These are phyloP conservation scores for Acer negundo DNA, from an alignment of 345 rosid genomes.

Conservation along the genomic window DNA sequence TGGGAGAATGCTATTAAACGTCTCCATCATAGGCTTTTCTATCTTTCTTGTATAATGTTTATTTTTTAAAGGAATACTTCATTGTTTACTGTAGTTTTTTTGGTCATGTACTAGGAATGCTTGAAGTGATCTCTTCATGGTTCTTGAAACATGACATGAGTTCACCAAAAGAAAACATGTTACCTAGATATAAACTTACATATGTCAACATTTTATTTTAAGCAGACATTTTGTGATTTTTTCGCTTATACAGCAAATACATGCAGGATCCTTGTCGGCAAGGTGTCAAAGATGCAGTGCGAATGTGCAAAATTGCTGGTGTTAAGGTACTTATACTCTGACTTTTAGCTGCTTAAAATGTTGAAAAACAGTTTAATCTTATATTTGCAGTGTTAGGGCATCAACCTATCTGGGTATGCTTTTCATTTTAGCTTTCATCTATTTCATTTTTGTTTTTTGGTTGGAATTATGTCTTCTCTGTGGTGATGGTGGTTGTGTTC, in stretches of 20 bases:
- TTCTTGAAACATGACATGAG: neutral
- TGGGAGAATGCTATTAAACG: neutral
- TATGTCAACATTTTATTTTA: neutral
- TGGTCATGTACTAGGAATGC: neutral
- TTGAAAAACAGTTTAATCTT: neutral
- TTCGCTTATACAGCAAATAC: slow-evolving; percentile 12
- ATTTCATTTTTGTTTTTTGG: neutral
- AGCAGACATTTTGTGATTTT: neutral
- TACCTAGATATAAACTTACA: neutral
- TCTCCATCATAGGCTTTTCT: neutral
- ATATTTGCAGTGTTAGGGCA: neutral
- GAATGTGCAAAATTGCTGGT: slow-evolving; percentile 79
- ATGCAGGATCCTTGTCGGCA: slow-evolving; percentile 95
- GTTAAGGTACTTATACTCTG: slow-evolving; percentile 63
- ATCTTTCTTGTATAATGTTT: neutral
- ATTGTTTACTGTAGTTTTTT: slow-evolving; percentile 4
- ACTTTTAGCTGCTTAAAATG: neutral
- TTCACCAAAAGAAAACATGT: neutral
- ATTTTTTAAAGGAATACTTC: neutral
- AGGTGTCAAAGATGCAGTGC: slow-evolving; percentile 74
- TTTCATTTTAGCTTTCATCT: neutral
- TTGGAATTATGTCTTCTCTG: neutral
- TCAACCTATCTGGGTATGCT: neutral
- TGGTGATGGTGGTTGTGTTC: neutral
- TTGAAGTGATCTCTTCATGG: neutral